These are phyloP conservation scores for Pestalotiopsis sp. DNA, from an alignment of 2,329 filamentous ascomycete genomes.

Conservation along the genomic window DNA sequence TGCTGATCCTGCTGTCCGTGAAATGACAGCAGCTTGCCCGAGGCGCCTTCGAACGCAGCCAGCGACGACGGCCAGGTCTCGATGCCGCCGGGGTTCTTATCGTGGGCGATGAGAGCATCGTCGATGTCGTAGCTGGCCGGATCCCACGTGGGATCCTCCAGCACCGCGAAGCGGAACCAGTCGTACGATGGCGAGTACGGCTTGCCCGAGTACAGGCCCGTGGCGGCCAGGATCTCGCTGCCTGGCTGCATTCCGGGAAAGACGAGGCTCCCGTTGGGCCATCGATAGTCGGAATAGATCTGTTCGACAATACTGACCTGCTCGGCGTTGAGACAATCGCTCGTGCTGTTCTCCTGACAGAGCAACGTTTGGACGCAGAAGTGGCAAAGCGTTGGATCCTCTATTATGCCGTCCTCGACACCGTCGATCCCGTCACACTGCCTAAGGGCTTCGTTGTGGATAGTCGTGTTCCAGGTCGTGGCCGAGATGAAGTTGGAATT, in stretches of 20 bases:
- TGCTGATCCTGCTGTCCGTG: slow-evolving; percentile 44
- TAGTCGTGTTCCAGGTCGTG: slow-evolving; percentile 29
- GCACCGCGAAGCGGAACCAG: slow-evolving; percentile 48
- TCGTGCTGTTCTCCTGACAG: slow-evolving; percentile 28
- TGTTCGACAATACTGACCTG: slow-evolving; percentile 44
- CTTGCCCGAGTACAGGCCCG: slow-evolving; percentile 36
- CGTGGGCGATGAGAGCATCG: slow-evolving; percentile 30
- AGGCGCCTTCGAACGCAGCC: slow-evolving; percentile 32
- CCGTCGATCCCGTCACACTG: slow-evolving; percentile 44
- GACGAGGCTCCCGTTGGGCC: slow-evolving; percentile 43
- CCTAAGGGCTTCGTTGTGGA: slow-evolving; percentile 31
- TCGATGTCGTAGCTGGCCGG: slow-evolving; percentile 32
- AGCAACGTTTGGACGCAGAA: slow-evolving; percentile 34
- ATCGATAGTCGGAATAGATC: slow-evolving; percentile 41
- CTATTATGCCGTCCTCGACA: slow-evolving; percentile 39
- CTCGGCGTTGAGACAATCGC: slow-evolving; percentile 39
- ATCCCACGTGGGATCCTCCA: slow-evolving; percentile 42
- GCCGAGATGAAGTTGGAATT: slow-evolving; percentile 11
- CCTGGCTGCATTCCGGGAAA: slow-evolving; percentile 50
- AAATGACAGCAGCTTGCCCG: slow-evolving; percentile 39
- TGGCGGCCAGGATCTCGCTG: slow-evolving; percentile 39
- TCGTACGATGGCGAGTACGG: slow-evolving; percentile 42
- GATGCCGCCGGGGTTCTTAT: slow-evolving; percentile 20
- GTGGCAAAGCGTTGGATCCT: slow-evolving; percentile 37
- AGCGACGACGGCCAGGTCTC: slow-evolving; percentile 35